phyloP scores from a whole-genome alignment of 352 stramenopile species.

The Phytophthora sojae region DNA sequence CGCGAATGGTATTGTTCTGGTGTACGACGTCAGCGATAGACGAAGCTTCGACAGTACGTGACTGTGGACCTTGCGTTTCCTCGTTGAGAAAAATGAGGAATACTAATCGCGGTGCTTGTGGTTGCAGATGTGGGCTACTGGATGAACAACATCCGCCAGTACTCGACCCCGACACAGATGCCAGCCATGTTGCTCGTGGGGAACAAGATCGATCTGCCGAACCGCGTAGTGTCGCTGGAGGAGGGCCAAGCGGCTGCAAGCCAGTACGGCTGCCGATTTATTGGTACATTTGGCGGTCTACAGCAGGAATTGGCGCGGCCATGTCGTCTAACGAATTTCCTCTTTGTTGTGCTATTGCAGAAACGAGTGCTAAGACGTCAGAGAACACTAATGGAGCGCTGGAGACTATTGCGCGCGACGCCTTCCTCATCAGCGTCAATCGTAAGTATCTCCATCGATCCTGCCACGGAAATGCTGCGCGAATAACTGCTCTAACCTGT shows the following conservation, averaged over 20 bases:
- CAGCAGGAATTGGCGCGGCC: neutral
- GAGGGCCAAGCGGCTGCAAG: slow-evolving; percentile 83
- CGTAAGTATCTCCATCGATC: slow-evolving; percentile 51
- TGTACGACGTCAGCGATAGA: slow-evolving; percentile 94
- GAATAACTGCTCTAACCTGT: slow-evolving; percentile 9
- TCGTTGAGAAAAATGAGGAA: slow-evolving; percentile 3
- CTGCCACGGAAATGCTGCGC: neutral
- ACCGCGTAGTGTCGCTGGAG: slow-evolving; percentile 79
- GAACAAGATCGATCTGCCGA: slow-evolving; percentile 94
- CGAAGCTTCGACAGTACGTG: slow-evolving; percentile 93
- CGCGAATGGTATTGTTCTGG: slow-evolving; percentile 93
- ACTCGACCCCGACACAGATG: slow-evolving; percentile 76
- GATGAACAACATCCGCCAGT: slow-evolving; percentile 96
- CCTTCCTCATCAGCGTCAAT: slow-evolving; percentile 88
- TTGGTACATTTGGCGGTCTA: slow-evolving; percentile 52
- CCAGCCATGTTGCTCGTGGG: slow-evolving; percentile 89
- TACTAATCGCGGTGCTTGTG: slow-evolving; percentile 25
- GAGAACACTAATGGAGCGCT: slow-evolving; percentile 89
- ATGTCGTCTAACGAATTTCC: slow-evolving; percentile 17
- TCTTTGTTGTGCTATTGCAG: slow-evolving; percentile 36
- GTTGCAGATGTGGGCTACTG: slow-evolving; percentile 92
- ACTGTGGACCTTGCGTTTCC: neutral
- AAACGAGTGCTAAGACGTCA: slow-evolving; percentile 91
- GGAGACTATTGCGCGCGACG: slow-evolving; percentile 87
- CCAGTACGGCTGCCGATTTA: slow-evolving; percentile 89